Evolutionary conservation across 495 filamentous ascomycete genomes (phyloP).

Genomic region (Elasticomyces elasticus): DNA sequence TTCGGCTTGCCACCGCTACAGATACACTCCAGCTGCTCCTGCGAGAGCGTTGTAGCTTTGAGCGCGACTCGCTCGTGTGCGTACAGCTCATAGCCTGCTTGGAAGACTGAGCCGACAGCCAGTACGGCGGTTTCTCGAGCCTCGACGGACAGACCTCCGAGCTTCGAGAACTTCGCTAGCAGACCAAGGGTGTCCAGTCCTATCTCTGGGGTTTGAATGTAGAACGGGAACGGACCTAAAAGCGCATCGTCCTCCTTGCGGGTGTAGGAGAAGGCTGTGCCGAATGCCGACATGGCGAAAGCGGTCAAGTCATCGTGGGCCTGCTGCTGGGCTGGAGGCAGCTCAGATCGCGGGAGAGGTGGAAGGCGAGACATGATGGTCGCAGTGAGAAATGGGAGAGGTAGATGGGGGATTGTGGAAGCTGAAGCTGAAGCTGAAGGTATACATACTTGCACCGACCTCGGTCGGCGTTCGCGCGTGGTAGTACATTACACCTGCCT

Average conservation of each 20-base stretch:
- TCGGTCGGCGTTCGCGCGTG: too few relatives aligned
- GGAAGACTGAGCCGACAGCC: conserved; percentile 11
- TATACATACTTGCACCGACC: too few relatives aligned
- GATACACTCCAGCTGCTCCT: background rate
- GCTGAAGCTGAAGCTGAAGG: too few relatives aligned
- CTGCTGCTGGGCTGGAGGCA: background rate
- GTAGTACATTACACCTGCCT: too few relatives aligned
- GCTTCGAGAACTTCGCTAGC: background rate
- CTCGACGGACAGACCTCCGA: conserved; percentile 8
- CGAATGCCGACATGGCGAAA: background rate
- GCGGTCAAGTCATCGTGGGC: conserved; percentile 4
- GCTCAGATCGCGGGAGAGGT: background rate
- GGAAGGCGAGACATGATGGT: conserved; percentile 5
- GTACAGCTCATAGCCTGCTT: conserved; percentile 22
- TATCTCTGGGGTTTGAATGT: conserved; percentile 1
- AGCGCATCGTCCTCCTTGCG: conserved; percentile 9
- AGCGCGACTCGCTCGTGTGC: conserved; percentile 14
- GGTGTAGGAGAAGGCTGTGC: conserved; percentile 3
- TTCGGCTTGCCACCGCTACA: conserved; percentile 9
- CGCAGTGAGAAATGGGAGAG: background rate
- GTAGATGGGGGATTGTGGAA: too few relatives aligned
- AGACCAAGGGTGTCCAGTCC: conserved; percentile 1
- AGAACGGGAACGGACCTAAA: conserved; percentile 14
- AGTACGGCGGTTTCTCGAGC: conserved; percentile 18
- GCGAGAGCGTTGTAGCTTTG: background rate